Evolutionary conservation across 345 rosid genomes (phyloP).

Genomic region (Clausena lansium): DNA sequence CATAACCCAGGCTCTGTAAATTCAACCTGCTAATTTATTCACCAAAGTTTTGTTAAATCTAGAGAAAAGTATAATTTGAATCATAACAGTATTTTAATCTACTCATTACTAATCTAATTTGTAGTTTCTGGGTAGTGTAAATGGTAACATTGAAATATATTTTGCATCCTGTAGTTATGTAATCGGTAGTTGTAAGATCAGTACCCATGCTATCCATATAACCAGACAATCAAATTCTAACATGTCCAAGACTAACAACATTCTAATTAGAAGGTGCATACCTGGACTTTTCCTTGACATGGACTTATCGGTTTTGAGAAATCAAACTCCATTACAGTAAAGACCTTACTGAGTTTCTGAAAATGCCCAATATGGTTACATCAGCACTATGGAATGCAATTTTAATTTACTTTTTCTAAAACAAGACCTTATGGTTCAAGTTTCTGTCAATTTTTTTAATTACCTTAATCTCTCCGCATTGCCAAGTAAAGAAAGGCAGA

Average conservation of each 20-base stretch:
- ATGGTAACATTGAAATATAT: neutral
- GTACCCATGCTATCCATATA: neutral
- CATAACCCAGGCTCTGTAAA: constrained; percentile 61
- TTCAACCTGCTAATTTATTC: constrained; percentile 46
- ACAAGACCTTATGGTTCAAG: neutral
- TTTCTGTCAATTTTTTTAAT: neutral
- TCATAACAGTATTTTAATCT: neutral
- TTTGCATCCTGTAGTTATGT: neutral
- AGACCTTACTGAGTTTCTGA: constrained; percentile 70
- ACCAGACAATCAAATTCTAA: neutral
- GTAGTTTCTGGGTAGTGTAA: neutral
- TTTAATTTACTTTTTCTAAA: neutral
- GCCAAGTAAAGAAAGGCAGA: constrained; percentile 79
- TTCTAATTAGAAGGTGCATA: constrained; percentile 18
- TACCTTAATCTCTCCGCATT: constrained; percentile 85
- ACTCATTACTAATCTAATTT: neutral
- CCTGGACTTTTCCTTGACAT: constrained; percentile 64
- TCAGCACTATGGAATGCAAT: neutral
- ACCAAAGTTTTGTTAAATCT: neutral
- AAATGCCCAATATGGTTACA: constrained; percentile 6
- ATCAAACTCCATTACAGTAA: constrained; percentile 75
- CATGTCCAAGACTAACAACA: neutral
- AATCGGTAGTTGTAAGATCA: neutral
- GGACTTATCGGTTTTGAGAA: constrained; percentile 60
- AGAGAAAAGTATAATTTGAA: neutral